phyloP scores from a whole-genome alignment of 2,329 filamentous ascomycete species.

The Fusarium bulbicola region DNA sequence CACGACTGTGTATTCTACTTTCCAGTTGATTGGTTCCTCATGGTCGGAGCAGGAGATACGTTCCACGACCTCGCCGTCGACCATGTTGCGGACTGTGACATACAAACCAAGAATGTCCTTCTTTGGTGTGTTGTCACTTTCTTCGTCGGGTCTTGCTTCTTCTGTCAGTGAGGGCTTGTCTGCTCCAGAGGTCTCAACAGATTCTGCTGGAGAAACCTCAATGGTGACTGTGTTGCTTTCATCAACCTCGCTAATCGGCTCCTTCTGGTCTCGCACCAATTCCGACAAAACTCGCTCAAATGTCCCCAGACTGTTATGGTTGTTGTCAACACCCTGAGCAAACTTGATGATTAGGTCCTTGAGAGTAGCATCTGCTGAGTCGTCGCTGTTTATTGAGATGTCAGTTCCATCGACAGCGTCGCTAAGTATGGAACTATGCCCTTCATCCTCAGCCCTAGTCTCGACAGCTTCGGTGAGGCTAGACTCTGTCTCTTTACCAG shows the following conservation, averaged over 20 bases:
- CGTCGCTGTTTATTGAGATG: neutral
- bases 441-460: neutral
- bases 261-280: constrained; percentile 52
- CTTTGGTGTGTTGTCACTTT: neutral
- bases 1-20: constrained; percentile 79
- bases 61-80: constrained; percentile 71
- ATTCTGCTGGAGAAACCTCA: neutral
- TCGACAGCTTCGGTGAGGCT: neutral
- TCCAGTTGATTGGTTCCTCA: constrained; percentile 60
- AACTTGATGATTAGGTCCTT: constrained; percentile 63
- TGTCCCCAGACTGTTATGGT: constrained; percentile 52
- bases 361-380: constrained; percentile 42
- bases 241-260: constrained; percentile 20
- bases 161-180: neutral
- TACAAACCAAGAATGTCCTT: constrained; percentile 67
- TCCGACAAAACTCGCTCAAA: constrained; percentile 63
- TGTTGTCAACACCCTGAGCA: constrained; percentile 56
- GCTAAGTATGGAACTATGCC: neutral
- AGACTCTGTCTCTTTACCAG: neutral
- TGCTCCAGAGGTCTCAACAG: neutral
- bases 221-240: neutral
- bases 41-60: constrained; percentile 60
- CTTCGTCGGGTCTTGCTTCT: neutral
- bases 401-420: neutral
- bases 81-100: constrained; percentile 75